Base-by-base conservation (phyloP, 2,329 filamentous ascomycete species). In the Diplodia sapinea region DNA sequence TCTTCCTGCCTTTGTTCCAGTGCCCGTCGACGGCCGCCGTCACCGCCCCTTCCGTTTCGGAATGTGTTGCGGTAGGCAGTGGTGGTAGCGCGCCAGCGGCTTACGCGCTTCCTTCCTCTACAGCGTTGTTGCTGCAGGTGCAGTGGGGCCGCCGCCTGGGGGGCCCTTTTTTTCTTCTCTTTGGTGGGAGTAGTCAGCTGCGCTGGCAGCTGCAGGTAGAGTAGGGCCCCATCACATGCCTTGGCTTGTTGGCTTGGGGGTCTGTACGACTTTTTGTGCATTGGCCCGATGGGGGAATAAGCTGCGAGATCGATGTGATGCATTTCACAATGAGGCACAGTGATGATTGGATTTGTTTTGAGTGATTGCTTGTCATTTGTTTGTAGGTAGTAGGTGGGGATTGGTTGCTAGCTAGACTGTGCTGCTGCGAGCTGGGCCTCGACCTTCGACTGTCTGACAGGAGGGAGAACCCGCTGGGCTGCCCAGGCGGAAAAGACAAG, bases 341-440 rank as follows among this genome's bases (percentile, higher is more conserved):
- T 31, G 6, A 33, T 15, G 43, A 63, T 47, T 51, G 47, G 40
- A 38, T 63, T 50, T 38, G 31, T 38, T 33, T 47, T 26, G 49
- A 49, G 57, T 61, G 43, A 63, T 63, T 62, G 49, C 50, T 50
- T 62, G 57, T 63, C 47, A 51, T 51, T 63, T 63, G 47, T 26
- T 63, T 63, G 43, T 51, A 23, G 15, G 26, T 57, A 40, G 20
- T 36, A 29, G 31, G 23, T 13, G 23, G 40, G 40, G 59, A 49
- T 33, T 33, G 29, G 50, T 31, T 33, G 13, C 57, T 63, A 63
- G 59, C 59, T 63, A 47, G 11, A 8, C 20, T 51, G 9, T 2
- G 55, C 55, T 57, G 38, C 55, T 55, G 26, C 54, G 29, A 50
- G 57, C 47, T 38, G 59, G 59, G 43, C 33, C 59, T 63, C 59